Evolutionary conservation across 805 yeast species (phyloP).

Genomic region (Kluyveromyces siamensis): DNA sequence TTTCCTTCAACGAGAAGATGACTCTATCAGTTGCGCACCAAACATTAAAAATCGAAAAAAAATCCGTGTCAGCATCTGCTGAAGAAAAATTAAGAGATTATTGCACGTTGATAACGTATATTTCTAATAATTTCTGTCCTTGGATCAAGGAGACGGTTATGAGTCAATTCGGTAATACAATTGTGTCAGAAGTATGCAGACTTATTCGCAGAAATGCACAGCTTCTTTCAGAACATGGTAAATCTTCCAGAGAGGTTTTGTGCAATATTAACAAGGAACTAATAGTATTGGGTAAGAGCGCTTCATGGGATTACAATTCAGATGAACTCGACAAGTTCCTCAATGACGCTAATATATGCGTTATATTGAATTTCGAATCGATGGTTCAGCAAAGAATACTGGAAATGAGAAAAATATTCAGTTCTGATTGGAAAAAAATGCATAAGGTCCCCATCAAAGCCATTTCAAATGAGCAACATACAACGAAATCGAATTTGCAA

Average conservation of each 20-base stretch:
- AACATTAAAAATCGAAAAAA: background rate
- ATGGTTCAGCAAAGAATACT: slow-evolving; percentile 12
- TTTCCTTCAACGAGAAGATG: background rate
- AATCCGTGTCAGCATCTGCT: background rate
- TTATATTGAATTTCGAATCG: slow-evolving; percentile 19
- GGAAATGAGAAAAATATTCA: slow-evolving; percentile 12
- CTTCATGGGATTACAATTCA: slow-evolving; percentile 12
- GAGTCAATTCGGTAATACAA: slow-evolving; percentile 10
- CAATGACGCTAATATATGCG: slow-evolving; percentile 15
- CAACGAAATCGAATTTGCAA: background rate
- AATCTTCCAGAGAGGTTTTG: slow-evolving; percentile 5
- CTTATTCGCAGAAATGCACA: slow-evolving; percentile 16
- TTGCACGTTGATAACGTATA: slow-evolving; percentile 6
- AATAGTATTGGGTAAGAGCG: background rate
- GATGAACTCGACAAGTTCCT: slow-evolving; percentile 13
- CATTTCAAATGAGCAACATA: background rate
- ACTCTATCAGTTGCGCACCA: background rate
- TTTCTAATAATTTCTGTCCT: background rate
- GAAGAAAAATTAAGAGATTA: background rate
- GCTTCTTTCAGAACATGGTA: slow-evolving; percentile 9
- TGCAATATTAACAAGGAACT: slow-evolving; percentile 8
- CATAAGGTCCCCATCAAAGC: background rate
- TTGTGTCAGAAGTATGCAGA: slow-evolving; percentile 18
- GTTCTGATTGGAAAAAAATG: slow-evolving; percentile 7
- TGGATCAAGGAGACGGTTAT: background rate